A percentile compares a stretch with the other conserved stretches of the same genome.
Conservation (phyloP, 2,329 filamentous ascomycete genomes). For the Talaromyces sp. region DNA sequence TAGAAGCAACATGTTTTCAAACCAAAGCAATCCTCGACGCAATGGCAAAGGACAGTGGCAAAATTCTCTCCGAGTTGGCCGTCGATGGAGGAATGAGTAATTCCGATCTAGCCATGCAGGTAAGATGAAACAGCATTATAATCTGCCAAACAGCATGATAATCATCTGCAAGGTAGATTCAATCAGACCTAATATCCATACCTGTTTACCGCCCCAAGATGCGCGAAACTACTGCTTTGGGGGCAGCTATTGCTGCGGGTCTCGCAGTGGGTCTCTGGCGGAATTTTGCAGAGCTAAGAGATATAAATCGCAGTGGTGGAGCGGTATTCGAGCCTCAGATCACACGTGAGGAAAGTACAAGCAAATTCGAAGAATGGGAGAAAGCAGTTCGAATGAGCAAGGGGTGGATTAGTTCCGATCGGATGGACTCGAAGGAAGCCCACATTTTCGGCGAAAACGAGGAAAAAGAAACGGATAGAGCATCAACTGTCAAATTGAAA, state of each 20-base stretch:
- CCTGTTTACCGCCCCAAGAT: slow-evolving; percentile 81
- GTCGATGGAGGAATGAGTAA: slow-evolving; percentile 91
- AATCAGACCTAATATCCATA: slow-evolving; percentile 83
- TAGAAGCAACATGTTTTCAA: slow-evolving; percentile 91
- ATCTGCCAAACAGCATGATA: background rate
- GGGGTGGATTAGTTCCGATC: slow-evolving; percentile 58
- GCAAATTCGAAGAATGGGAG: slow-evolving; percentile 69
- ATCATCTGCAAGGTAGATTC: slow-evolving; percentile 52
- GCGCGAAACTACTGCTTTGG: slow-evolving; percentile 87
- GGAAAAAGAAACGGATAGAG: background rate
- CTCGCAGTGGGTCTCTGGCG: slow-evolving; percentile 79
- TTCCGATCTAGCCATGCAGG: slow-evolving; percentile 85
- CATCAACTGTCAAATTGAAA: background rate
- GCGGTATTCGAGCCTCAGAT: slow-evolving; percentile 71
- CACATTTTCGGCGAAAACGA: background rate
- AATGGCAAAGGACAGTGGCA: slow-evolving; percentile 83
- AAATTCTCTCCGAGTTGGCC: slow-evolving; percentile 72
- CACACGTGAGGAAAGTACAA: slow-evolving; percentile 52
- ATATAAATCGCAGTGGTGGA: slow-evolving; percentile 71
- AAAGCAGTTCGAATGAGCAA: slow-evolving; percentile 74
- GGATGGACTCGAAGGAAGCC: background rate
- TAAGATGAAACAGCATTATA: slow-evolving; percentile 31
- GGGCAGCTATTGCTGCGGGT: slow-evolving; percentile 87
- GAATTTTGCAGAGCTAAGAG: slow-evolving; percentile 70
- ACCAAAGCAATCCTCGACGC: slow-evolving; percentile 89